These are phyloP conservation scores for Rhizopogon roseolus DNA, from an alignment of 768 basidiomycete genomes.

Conservation along the genomic window DNA sequence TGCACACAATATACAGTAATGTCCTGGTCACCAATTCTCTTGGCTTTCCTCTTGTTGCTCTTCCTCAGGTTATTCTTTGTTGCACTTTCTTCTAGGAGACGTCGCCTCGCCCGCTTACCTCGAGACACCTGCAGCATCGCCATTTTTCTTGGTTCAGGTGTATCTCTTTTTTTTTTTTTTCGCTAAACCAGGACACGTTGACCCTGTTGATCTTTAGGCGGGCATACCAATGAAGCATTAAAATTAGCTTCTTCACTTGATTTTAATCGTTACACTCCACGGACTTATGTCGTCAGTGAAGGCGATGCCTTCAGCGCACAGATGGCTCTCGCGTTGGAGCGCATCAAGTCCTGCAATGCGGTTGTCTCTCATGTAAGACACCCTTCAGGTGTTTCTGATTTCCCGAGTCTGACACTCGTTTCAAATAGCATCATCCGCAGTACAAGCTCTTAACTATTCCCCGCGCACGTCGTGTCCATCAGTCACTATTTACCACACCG, in stretches of 20 bases:
- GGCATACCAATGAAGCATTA: constrained; percentile 89
- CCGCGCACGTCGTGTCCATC: constrained; percentile 84
- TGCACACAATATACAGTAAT: neutral
- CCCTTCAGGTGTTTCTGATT: neutral
- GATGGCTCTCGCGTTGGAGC: constrained; percentile 68
- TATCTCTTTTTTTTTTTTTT: constrained; percentile 13
- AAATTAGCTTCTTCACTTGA: constrained; percentile 68
- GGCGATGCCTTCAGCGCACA: constrained; percentile 75
- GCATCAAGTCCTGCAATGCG: constrained; percentile 10
- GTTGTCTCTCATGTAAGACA: constrained; percentile 9
- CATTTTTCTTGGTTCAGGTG: constrained; percentile 92
- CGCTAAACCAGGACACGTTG: constrained; percentile 1
- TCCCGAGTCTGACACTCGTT: neutral
- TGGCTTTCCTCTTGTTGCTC: neutral
- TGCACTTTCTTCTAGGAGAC: neutral
- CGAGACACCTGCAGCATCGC: constrained; percentile 48
- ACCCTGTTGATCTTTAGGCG: constrained; percentile 50
- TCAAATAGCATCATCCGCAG: neutral
- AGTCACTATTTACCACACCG: constrained; percentile 66
- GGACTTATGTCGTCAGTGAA: constrained; percentile 78
- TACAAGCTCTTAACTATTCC: constrained; percentile 69
- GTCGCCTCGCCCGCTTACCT: neutral
- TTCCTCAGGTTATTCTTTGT: neutral
- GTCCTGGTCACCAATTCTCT: neutral
- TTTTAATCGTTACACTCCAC: constrained; percentile 65